A percentile compares a stretch with the other conserved stretches of the same genome.
Conservation (phyloP, 495 filamentous ascomycete species). For the Podospora sp. region DNA sequence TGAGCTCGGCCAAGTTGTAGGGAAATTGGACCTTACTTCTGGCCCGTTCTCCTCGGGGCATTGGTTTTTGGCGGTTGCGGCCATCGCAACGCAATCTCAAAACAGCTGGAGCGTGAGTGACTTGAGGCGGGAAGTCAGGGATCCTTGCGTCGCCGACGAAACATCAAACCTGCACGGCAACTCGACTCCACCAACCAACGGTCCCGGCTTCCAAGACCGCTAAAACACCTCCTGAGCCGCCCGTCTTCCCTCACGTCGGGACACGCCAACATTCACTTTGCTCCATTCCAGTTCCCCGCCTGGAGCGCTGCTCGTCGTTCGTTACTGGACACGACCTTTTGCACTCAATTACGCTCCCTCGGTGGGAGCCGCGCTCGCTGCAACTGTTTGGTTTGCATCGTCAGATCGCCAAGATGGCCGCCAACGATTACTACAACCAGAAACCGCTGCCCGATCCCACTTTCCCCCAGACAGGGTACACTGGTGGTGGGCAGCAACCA, state of each 20-base stretch:
- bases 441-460: constrained; percentile 44
- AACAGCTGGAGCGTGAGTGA: not conserved
- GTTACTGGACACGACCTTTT: constrained; percentile 4
- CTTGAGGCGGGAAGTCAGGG: constrained; percentile 11
- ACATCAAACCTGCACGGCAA: constrained; percentile 25
- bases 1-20: not conserved
- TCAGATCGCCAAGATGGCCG: constrained; percentile 63
- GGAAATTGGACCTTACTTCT: not conserved
- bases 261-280: constrained; percentile 9
- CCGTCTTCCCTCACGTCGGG: not conserved
- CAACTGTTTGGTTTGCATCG: not conserved
- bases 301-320: not conserved
- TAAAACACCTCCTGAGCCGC: constrained; percentile 18
- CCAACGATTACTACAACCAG: constrained; percentile 77
- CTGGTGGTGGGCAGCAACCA: constrained; percentile 33
- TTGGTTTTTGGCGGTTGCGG: constrained; percentile 15
- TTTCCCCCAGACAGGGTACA: constrained; percentile 30
- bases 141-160: constrained; percentile 28
- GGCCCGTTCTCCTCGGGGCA: not conserved
- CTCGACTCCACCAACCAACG: constrained; percentile 8
- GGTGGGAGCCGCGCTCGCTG: constrained; percentile 8
- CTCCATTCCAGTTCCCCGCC: not conserved
- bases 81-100: constrained; percentile 22
- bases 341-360: constrained; percentile 8
- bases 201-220: not conserved